A percentile compares a stretch with the other conserved stretches of the same genome.
These are phyloP conservation scores for Fusarium sp. DNA, from an alignment of 2,329 filamentous ascomycete genomes.

Conservation along the genomic window DNA sequence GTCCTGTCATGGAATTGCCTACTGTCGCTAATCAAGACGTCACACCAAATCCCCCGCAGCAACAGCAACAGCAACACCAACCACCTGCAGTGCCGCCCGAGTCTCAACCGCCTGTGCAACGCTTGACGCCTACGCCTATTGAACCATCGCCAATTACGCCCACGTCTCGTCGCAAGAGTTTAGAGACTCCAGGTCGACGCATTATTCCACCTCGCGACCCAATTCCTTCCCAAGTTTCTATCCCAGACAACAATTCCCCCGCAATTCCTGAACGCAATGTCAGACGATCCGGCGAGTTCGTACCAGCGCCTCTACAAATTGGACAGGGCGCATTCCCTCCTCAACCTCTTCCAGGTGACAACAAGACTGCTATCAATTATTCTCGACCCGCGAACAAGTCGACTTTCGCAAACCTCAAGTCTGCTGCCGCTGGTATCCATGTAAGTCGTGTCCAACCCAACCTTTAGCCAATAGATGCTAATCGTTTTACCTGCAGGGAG, in stretches of 20 bases:
- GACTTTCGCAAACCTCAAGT: constrained; percentile 45
- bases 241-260: constrained; percentile 11
- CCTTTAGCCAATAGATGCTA: not conserved
- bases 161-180: constrained; percentile 39
- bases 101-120: constrained; percentile 6
- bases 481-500: constrained; percentile 33
- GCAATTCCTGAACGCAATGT: constrained; percentile 40
- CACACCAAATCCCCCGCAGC: constrained; percentile 18
- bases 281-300: constrained; percentile 14
- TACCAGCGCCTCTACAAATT: constrained; percentile 17
- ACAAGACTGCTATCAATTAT: constrained; percentile 21
- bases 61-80: constrained; percentile 7
- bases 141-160: constrained; percentile 16
- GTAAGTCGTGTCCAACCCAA: not conserved
- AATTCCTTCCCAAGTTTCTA: constrained; percentile 14
- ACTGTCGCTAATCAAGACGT: constrained; percentile 34
- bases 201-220: constrained; percentile 44
- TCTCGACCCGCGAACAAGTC: constrained; percentile 39
- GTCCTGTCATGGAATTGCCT: constrained; percentile 34
- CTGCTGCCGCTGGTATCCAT: constrained; percentile 44
- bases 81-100: constrained; percentile 1
- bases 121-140: constrained; percentile 17
- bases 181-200: constrained; percentile 46
- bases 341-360: not conserved
- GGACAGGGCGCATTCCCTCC: constrained; percentile 21